phyloP scores from a whole-genome alignment of 169 alveolate genomes.

The Plasmodium cynomolgi region DNA sequence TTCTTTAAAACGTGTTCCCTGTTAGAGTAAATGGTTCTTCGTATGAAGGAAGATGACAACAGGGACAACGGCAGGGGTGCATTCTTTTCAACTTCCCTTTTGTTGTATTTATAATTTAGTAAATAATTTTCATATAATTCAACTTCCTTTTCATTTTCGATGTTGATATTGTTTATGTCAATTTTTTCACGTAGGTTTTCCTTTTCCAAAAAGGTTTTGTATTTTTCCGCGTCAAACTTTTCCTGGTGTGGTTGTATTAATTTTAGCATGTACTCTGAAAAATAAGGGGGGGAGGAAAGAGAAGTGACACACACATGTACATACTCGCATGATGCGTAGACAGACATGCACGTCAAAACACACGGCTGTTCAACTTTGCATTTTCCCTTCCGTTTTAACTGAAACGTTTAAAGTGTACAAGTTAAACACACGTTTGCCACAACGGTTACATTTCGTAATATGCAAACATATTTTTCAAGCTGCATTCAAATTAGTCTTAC shows the following conservation, averaged over 20 bases:
- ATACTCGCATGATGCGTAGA: not conserved
- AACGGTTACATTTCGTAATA: not conserved
- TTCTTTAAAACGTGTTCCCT: constrained; percentile 84
- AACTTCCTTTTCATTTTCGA: constrained; percentile 68
- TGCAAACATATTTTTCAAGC: not conserved
- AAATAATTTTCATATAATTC: constrained; percentile 70
- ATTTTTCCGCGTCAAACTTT: constrained; percentile 53
- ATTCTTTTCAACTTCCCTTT: constrained; percentile 59
- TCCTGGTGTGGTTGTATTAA: constrained; percentile 74
- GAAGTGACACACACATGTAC: not conserved
- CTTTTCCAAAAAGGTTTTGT: constrained; percentile 42
- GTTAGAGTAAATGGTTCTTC: constrained; percentile 85
- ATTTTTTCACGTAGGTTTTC: constrained; percentile 57
- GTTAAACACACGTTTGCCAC: not conserved
- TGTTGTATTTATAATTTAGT: constrained; percentile 70
- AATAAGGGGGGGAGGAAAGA: not conserved
- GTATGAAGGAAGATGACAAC: constrained; percentile 83
- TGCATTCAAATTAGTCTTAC: constrained; percentile 18
- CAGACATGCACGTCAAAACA: not conserved
- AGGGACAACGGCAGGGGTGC: constrained; percentile 86
- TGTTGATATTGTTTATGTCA: constrained; percentile 54
- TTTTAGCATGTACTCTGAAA: constrained; percentile 61
- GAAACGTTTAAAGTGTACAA: constrained; percentile 1
- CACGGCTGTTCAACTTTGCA: not conserved
- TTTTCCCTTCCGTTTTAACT: not conserved